Conservation (phyloP, 129 eudicot species). For the Arctium lappa region DNA sequence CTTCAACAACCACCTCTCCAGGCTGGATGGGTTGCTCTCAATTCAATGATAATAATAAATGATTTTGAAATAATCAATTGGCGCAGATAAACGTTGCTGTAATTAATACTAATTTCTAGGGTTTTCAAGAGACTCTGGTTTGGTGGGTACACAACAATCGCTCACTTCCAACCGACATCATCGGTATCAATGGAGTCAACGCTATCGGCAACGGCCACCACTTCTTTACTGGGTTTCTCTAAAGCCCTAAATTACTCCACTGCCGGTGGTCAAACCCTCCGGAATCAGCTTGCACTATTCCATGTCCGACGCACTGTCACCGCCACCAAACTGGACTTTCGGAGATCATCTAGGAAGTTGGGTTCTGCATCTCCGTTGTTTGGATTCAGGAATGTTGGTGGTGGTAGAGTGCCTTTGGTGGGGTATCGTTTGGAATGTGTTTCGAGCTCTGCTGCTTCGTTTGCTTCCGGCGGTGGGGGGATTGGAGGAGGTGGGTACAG, state of each 20-base stretch:
- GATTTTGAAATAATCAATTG: not conserved
- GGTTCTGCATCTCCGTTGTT: slow-evolving; percentile 21
- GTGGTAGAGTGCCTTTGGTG: slow-evolving; percentile 21
- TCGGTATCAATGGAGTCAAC: slow-evolving; percentile 57
- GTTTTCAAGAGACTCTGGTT: not conserved
- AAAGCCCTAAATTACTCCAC: slow-evolving; percentile 41
- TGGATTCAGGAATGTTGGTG: slow-evolving; percentile 17
- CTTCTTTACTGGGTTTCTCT: slow-evolving; percentile 39
- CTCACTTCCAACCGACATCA: not conserved
- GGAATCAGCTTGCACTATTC: slow-evolving; percentile 26
- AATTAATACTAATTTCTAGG: not conserved
- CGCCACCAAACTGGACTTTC: slow-evolving; percentile 14
- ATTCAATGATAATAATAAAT: not conserved
- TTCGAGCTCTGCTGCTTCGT: slow-evolving; percentile 59
- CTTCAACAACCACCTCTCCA: not conserved
- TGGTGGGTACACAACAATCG: slow-evolving; percentile 3
- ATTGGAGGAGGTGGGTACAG: slow-evolving; percentile 40
- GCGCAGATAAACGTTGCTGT: slow-evolving; percentile 16
- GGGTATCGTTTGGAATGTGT: slow-evolving; percentile 45
- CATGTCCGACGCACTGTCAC: slow-evolving; percentile 29
- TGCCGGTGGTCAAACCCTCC: slow-evolving; percentile 33
- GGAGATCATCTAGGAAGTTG: slow-evolving; percentile 18
- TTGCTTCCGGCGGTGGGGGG: slow-evolving; percentile 65
- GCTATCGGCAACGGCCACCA: slow-evolving; percentile 35
- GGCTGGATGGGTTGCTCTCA: not conserved